phyloP scores from a whole-genome alignment of 2,329 filamentous ascomycete species.

The Arthrobotrys megalospora region DNA sequence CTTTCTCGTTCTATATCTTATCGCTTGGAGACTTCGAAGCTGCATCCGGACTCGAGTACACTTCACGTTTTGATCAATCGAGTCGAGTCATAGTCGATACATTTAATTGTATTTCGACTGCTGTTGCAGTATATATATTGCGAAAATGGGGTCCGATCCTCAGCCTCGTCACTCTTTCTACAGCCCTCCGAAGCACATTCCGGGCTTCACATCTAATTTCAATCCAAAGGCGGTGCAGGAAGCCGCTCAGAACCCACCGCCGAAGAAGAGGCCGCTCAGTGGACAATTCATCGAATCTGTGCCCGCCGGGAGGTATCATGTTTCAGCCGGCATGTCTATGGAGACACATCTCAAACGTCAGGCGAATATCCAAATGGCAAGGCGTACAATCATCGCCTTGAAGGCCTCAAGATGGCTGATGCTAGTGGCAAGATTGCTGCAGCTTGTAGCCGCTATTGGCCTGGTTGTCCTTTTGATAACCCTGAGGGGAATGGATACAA shows the following conservation, averaged over 20 bases:
- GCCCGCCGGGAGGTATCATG: conserved; percentile 44
- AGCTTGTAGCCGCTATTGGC: conserved; percentile 79
- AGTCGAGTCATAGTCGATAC: conserved; percentile 17
- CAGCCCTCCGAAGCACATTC: conserved; percentile 19
- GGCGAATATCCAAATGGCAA: conserved; percentile 51
- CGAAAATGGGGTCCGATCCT: conserved; percentile 36
- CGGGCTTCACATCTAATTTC: conserved; percentile 46
- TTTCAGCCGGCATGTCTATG: conserved; percentile 54
- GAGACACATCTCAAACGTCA: conserved; percentile 56
- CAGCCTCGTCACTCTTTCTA: conserved; percentile 49
- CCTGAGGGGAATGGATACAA: conserved; percentile 76
- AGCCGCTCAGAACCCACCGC: conserved; percentile 48
- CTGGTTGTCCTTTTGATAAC: conserved; percentile 83
- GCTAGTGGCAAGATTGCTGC: conserved; percentile 77
- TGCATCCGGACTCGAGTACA: conserved; percentile 13
- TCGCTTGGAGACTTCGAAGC: background rate
- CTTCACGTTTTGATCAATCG: too few relatives aligned
- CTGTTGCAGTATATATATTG: conserved; percentile 16
- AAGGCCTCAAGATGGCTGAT: conserved; percentile 70
- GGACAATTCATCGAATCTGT: conserved; percentile 56
- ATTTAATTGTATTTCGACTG: conserved; percentile 42
- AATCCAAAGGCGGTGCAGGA: conserved; percentile 58
- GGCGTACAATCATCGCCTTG: conserved; percentile 35
- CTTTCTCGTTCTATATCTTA: conserved; percentile 18
- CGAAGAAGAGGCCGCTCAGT: conserved; percentile 28